Percentiles rank a stretch among this genome's conserved stretches.
Conservation (phyloP, 176 grass and related monocot genomes). For the Bonia amplexicaulis region DNA sequence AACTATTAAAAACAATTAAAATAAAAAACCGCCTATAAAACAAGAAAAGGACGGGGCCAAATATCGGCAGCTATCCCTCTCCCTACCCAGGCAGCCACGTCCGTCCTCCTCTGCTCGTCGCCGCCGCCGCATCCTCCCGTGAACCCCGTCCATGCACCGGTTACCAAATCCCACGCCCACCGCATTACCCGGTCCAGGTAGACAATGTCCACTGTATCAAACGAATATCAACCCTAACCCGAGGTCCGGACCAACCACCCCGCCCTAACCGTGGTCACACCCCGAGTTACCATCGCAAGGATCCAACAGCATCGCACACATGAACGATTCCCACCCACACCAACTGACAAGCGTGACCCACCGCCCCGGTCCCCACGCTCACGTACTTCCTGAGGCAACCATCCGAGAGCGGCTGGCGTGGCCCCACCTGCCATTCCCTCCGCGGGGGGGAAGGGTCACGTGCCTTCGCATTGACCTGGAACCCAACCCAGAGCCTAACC, state of each 20-base stretch:
- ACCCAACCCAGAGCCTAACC: slow-evolving; percentile 6
- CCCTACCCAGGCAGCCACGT: neutral
- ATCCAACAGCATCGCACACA: neutral
- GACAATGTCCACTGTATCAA: neutral
- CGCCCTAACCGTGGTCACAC: neutral
- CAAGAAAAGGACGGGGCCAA: too few species aligned
- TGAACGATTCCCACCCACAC: accelerated
- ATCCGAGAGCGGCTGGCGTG: accelerated
- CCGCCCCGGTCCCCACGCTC: accelerated
- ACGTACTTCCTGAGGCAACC: neutral
- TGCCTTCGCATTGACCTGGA: neutral
- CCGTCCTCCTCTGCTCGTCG: neutral
- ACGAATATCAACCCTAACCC: neutral
- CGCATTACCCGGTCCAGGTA: neutral
- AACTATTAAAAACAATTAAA: too few species aligned
- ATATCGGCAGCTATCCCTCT: too few species aligned
- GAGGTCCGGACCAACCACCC: neutral
- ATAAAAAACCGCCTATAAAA: too few species aligned
- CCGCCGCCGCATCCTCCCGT: neutral
- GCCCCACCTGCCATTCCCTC: neutral
- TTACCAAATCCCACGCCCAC: accelerated
- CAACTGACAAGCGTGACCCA: accelerated
- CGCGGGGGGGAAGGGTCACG: neutral
- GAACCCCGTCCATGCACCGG: neutral
- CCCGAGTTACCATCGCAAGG: neutral